Percentiles rank a stretch among this genome's conserved stretches.
These are phyloP conservation scores for Colletotrichum karsti DNA, from an alignment of 2,329 filamentous ascomycete species.

Conservation along the genomic window DNA sequence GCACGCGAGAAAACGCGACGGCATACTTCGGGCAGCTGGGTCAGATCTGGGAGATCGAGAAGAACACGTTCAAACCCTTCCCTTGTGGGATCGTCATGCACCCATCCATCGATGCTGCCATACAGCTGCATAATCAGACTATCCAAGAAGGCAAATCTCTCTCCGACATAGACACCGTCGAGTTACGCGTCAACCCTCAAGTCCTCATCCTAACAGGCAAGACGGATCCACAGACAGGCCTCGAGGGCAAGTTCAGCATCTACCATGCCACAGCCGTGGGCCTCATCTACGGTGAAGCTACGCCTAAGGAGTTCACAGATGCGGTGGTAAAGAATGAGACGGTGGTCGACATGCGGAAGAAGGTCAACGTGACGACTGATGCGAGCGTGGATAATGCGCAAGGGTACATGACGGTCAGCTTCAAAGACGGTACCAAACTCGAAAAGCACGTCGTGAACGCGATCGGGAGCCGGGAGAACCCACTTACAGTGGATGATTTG, in stretches of 20 bases:
- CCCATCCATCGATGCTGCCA: not conserved
- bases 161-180: not conserved
- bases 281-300: not conserved
- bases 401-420: not conserved
- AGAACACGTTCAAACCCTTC: not conserved
- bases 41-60: not conserved
- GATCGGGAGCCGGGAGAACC: not conserved
- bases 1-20: not conserved
- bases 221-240: not conserved
- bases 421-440: not conserved
- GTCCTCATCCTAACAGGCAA: not conserved
- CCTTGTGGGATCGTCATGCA: not conserved
- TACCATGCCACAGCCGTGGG: not conserved
- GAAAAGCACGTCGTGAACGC: not conserved
- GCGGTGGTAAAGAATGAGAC: not conserved
- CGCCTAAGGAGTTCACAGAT: not conserved
- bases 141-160: not conserved
- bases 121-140: not conserved
- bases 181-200: not conserved
- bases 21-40: not conserved
- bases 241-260: not conserved
- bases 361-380: not conserved
- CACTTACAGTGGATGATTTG: not conserved
- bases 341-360: not conserved
- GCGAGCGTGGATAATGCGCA: not conserved